Evolutionary conservation across 2,329 filamentous ascomycete species (phyloP), one percentile per base, ranked within the genome.

Genomic region (Diaporthe sp.): DNA sequence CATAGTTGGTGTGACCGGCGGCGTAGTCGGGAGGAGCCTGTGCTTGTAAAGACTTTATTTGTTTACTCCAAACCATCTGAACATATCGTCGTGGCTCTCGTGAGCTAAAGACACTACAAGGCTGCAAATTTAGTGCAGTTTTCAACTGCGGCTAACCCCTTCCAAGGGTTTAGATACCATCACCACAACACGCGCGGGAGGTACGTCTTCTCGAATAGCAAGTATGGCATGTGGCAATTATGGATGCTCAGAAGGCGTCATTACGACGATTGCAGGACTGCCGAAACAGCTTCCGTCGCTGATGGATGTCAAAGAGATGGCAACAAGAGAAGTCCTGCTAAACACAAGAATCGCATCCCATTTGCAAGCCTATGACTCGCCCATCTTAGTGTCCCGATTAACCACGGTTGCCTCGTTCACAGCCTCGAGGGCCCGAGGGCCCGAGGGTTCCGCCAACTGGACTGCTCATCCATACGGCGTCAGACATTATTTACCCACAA

Each of bases 11-110:
- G 32, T 66, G 44, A 32, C 44, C 63, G 63, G 32, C 30, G 63
- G 63, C n/a, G 63, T 39, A 19, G 63, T 66, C 25, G 15, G 63
- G 63, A 37, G 30, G 44, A 51, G 63, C 63, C 44, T 27, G 30
- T 51, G 44, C 63, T 39, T 66, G 51, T 51, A 30, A 51, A 66
- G 44, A 51, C 30, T 27, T 51, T 35, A 37, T 39, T 25, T 27
- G 42, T 51, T 51, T 19, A 51, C 25, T 27, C n/a, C 30, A n/a
- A 66, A 37, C 47, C 63, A 66, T 39, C 22, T 66, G 25, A 51
- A 66, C 22, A 51, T 37, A 27, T 35, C 19, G 15, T 27, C 32
- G 30, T 17, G 63, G 61, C 44, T 27, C 63, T 37, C 63, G 32
- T 35, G 44, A 37, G 1, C 32, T n/a, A 8, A 15, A 51, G 32